Conservation (phyloP, 441 rosid genomes). For the Geranium incanum region DNA sequence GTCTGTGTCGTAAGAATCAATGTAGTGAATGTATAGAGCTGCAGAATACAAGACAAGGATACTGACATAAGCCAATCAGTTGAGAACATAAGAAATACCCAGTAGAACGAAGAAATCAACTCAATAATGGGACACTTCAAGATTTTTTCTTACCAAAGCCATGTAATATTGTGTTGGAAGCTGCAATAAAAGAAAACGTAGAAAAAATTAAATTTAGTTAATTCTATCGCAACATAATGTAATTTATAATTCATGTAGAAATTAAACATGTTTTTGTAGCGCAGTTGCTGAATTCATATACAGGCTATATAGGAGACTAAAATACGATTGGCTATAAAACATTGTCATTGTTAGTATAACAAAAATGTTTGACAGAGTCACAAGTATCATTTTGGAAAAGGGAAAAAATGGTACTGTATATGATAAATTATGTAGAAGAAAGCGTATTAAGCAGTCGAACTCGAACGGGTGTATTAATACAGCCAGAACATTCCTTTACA, state of each 20-base stretch:
- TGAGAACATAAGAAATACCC: neutral
- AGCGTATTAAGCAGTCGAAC: neutral
- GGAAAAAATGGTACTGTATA: neutral
- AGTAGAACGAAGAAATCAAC: neutral
- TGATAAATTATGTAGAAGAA: neutral
- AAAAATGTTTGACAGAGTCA: neutral
- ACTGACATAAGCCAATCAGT: neutral
- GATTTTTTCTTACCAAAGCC: constrained; percentile 47
- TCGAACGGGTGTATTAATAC: neutral
- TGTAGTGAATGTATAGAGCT: constrained; percentile 62
- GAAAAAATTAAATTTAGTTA: constrained; percentile 18
- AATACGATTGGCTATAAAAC: neutral
- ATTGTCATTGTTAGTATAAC: neutral
- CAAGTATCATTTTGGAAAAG: neutral
- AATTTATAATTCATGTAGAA: neutral
- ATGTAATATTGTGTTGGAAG: constrained; percentile 78
- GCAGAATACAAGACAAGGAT: constrained; percentile 20
- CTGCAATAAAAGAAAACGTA: constrained; percentile 40
- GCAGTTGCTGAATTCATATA: neutral
- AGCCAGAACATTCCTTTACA: neutral
- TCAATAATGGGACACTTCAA: neutral
- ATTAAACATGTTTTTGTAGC: neutral
- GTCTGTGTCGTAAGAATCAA: constrained; percentile 45
- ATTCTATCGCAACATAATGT: constrained; percentile 10
- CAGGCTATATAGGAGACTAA: neutral